Evolutionary conservation across 352 stramenopile genomes (phyloP), one percentile per base, ranked within the genome.

Genomic region (Globisporangium cylindrosporum): DNA sequence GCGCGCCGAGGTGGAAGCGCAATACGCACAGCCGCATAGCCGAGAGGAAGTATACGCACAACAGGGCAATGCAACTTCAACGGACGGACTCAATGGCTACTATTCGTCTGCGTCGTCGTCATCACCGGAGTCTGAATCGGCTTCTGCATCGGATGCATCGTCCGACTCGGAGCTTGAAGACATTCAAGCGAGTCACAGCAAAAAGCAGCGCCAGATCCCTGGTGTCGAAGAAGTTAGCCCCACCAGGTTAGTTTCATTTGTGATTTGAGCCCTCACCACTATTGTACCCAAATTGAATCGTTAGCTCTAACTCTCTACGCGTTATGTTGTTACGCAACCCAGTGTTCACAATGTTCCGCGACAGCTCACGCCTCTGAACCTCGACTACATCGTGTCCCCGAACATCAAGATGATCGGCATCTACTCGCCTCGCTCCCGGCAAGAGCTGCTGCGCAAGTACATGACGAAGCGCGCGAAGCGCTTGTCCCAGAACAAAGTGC

Each of bases 381-480:
- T 91, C 15, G 73, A 84, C 74, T 73, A 67, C 51, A 41, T 74
- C 64, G 59, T 58, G 6, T 72, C 68, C 5, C 8, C 55, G 6
- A 34, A 20, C 51, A 34, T 41, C 48, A 92, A 92, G 68, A 78
- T 77, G 54, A 94, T 94, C 60, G 86, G 86, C 59, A 73, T 77
- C 69, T 94, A 91, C 76, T 76, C 82, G 36, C 86, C 86, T 22
- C 76, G 79, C 34, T 79, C 82, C 56, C 82, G 86, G 1, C 81
- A 85, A 54, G 74, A 81, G 67, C 72, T 94, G 68, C 75, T 94
- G 55, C 74, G 75, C 51, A 92, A 88, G 66, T 94, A 92, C 77
- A 94, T 91, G 84, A 71, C 74, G 55, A 94, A 94, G 73, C 84
- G 86, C 46, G 80, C 77, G 25, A 85, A 86, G 62, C 80, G 86